Percentiles rank a stretch among this genome's conserved stretches.
Conservation (phyloP, 257 asterid genomes). For the Pogostemon cablin region DNA sequence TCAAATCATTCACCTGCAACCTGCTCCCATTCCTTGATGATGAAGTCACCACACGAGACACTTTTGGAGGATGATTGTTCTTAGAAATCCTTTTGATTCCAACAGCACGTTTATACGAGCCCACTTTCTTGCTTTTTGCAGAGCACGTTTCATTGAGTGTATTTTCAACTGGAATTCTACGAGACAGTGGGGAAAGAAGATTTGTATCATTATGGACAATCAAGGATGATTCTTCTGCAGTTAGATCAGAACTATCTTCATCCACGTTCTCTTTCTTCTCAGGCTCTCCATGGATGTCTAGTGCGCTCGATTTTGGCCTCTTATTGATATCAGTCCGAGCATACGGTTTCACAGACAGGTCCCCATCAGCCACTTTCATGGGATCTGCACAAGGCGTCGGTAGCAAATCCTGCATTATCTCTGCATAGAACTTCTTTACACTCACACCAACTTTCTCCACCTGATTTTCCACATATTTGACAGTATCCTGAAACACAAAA, state of each 20-base stretch:
- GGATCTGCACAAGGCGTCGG: conserved; percentile 53
- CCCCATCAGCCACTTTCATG: conserved; percentile 52
- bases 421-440: conserved; percentile 75
- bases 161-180: conserved; percentile 35
- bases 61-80: conserved; percentile 32
- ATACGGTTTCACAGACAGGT: conserved; percentile 50
- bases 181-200: conserved; percentile 19
- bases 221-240: conserved; percentile 19
- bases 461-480: conserved; percentile 73
- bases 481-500: conserved; percentile 59
- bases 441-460: conserved; percentile 71
- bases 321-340: conserved; percentile 41
- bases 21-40: conserved; percentile 34
- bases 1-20: conserved; percentile 32
- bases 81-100: conserved; percentile 51
- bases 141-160: conserved; percentile 30
- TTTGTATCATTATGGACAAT: conserved; percentile 18
- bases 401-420: conserved; percentile 71
- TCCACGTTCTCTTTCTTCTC: conserved; percentile 39
- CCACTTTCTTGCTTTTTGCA: conserved; percentile 42
- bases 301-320: conserved; percentile 45
- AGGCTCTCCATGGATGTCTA: conserved; percentile 34
- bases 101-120: conserved; percentile 48
- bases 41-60: conserved; percentile 26
- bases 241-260: conserved; percentile 42